Evolutionary conservation across 192 early-diverging fungal genomes (phyloP).

Genomic region (Gaertneriomyces semiglobifer): DNA sequence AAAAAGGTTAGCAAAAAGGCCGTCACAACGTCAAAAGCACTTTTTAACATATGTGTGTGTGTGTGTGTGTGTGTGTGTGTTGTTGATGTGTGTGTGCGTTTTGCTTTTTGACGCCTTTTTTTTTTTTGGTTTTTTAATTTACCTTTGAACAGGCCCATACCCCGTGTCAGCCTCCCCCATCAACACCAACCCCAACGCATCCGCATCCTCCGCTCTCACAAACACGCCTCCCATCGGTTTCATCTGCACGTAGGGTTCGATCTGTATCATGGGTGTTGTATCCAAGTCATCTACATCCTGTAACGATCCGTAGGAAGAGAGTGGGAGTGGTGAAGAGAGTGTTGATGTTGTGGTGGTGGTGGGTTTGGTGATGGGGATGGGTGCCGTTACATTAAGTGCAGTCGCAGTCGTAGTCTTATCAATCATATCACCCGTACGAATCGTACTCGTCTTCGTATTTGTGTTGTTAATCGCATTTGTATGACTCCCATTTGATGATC

Average conservation of each 20-base stretch:
- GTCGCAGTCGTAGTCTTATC: no score
- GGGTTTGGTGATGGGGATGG: no score
- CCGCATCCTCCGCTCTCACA: conserved; percentile 15
- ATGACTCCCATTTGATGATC: no score
- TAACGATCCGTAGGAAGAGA: conserved; percentile 3
- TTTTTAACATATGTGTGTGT: no score
- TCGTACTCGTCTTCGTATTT: no score
- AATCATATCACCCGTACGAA: no score
- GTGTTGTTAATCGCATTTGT: no score
- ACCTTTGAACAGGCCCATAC: conserved; percentile 29
- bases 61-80: no score
- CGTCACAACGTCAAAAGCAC: not conserved
- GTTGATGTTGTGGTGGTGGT: not conserved
- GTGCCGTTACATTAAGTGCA: no score
- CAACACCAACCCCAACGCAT: conserved; percentile 7
- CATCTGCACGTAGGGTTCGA: conserved; percentile 23
- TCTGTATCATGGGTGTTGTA: not conserved
- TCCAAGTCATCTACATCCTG: conserved; percentile 3
- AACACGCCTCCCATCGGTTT: conserved; percentile 22
- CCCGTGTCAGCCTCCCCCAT: conserved; percentile 20
- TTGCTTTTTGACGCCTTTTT: not conserved
- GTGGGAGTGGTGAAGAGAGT: conserved; percentile 2
- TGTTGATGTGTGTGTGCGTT: no score
- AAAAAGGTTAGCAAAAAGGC: not conserved
- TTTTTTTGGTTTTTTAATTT: not conserved